phyloP scores from a whole-genome alignment of 2,329 filamentous ascomycete genomes.

The Sclerotiophoma versabilis region DNA sequence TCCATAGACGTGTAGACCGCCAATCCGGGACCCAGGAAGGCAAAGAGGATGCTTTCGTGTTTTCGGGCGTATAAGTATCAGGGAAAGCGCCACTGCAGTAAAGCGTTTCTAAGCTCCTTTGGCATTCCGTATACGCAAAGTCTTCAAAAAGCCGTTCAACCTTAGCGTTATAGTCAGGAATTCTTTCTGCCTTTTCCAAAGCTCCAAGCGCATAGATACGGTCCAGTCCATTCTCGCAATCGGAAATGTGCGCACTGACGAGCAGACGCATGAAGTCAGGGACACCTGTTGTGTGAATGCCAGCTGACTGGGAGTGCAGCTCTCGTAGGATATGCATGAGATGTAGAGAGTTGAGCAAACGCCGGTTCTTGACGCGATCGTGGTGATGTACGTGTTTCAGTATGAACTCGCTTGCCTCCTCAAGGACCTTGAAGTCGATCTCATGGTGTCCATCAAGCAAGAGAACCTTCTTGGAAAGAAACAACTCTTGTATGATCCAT shows the following conservation, averaged over 20 bases:
- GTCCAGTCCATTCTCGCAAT: neutral
- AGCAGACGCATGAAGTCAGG: neutral
- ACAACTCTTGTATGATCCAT: conserved; percentile 4
- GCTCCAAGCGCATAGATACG: neutral
- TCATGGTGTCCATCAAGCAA: neutral
- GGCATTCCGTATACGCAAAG: neutral
- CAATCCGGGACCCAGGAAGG: conserved; percentile 4
- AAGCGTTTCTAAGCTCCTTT: neutral
- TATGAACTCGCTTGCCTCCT: neutral
- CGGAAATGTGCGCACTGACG: neutral
- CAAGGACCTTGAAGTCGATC: neutral
- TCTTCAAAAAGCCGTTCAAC: neutral
- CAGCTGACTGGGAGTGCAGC: neutral
- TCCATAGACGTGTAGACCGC: neutral
- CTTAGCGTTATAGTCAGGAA: neutral
- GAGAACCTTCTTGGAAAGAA: neutral
- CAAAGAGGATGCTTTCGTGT: neutral
- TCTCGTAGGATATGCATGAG: conserved; percentile 1
- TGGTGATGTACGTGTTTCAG: neutral
- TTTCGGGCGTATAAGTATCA: neutral
- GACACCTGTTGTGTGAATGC: too few species aligned
- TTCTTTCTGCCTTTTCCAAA: neutral
- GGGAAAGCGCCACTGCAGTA: neutral
- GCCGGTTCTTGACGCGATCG: neutral
- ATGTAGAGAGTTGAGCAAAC: conserved; percentile 1